Base-by-base conservation (phyloP, 306 rosid species). In the Carpinus viminea region DNA sequence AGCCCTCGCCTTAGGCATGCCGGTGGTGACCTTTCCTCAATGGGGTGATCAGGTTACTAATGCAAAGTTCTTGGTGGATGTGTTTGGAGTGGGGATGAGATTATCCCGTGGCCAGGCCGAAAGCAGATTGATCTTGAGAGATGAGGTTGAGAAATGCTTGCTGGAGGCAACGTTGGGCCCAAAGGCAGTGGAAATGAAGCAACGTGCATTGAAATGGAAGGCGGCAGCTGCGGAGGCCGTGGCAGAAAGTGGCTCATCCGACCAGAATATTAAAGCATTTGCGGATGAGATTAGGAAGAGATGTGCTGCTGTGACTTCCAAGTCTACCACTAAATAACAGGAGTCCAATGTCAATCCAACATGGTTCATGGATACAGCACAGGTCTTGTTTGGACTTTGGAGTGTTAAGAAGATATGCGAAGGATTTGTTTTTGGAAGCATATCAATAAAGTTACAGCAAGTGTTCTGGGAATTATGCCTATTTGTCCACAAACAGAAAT, bases 31-130 rank as follows among this genome's bases (percentile, higher is more conserved):
- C 0, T 87, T 83, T 55, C 93, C 89, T 3, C 86, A 77, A 11
- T 89, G 87, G 91, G 91, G 93, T 2, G 93, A 89, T 73, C 89
- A 89, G 34, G 89, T 85, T 8, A 89, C 88, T 5, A 87, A 89
- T 17, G 87, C 88, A 0, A 89, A 78, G 79, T 87, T 74, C 51
- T 50, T 86, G 59, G 85, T 80, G 12, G 86, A 91, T 38, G 94
- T 84, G 0, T 89, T 78, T 17, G 76, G 84, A 0, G 92, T 88
- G 0, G 96, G 94, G 28, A 24, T 84, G 12, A 74, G 86, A n/a
- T 3, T 91, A 81, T 83, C 87, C 1, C 77, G 85, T 0, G 82
- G 89, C 1, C 31, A 28, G 1, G 51, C 66, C 7, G 88, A 84
- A 24, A 79, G 82, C 1, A 84, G 70, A 31, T 1, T 91, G 68